phyloP scores from a whole-genome alignment of 2,329 filamentous ascomycete species.

The Aspergillus clavatus region DNA sequence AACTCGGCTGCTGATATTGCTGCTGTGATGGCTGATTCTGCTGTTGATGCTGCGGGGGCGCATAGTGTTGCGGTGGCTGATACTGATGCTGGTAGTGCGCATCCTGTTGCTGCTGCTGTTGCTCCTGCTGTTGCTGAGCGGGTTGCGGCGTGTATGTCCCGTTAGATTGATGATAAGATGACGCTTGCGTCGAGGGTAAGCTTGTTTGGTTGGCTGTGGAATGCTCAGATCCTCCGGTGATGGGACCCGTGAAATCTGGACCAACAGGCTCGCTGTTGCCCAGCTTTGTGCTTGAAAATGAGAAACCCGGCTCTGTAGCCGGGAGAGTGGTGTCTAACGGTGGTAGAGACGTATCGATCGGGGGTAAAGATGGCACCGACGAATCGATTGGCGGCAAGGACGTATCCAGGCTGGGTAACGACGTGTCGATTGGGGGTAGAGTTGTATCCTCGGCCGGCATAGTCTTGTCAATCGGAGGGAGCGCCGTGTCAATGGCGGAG shows the following conservation, averaged over 20 bases:
- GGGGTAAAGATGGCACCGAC: slow-evolving; percentile 25
- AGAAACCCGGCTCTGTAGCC: slow-evolving; percentile 14
- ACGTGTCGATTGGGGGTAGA: slow-evolving; percentile 14
- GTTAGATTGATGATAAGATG: slow-evolving; percentile 14
- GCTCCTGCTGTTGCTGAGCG: slow-evolving; percentile 30
- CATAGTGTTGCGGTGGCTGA: slow-evolving; percentile 28
- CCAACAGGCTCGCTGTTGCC: slow-evolving; percentile 6
- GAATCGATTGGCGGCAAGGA: slow-evolving; percentile 27
- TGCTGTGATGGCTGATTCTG: slow-evolving; percentile 25
- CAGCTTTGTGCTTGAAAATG: slow-evolving; percentile 14
- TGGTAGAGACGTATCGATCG: slow-evolving; percentile 25
- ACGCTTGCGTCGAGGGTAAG: slow-evolving; percentile 2
- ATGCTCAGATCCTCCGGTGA: background rate
- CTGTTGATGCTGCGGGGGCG: slow-evolving; percentile 23
- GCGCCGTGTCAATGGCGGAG: slow-evolving; percentile 18
- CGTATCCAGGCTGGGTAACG: slow-evolving; percentile 26
- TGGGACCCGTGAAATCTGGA: slow-evolving; percentile 1
- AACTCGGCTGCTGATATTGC: slow-evolving; percentile 27
- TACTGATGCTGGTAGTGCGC: slow-evolving; percentile 41
- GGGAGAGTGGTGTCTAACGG: slow-evolving; percentile 25
- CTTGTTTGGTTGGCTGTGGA: slow-evolving; percentile 9
- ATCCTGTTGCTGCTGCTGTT: slow-evolving; percentile 17
- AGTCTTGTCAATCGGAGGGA: slow-evolving; percentile 22
- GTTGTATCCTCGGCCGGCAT: slow-evolving; percentile 6
- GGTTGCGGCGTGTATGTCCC: slow-evolving; percentile 8